phyloP scores from a whole-genome alignment of 345 rosid species.

The Brassica incana region DNA sequence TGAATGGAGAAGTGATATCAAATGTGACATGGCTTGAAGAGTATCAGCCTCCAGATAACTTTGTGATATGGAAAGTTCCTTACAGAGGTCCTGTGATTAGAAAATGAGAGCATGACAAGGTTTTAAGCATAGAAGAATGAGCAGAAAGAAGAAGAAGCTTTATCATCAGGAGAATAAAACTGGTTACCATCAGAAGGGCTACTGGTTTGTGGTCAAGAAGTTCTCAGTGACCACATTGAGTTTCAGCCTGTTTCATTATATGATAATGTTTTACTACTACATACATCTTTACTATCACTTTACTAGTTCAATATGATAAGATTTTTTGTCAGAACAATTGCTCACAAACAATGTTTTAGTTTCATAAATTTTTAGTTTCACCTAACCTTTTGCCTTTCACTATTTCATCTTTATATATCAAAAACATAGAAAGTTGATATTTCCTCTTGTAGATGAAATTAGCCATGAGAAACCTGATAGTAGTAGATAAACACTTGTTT shows the following conservation, averaged over 20 bases:
- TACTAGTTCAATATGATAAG: constrained; percentile 1
- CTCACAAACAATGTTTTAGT: constrained; percentile 20
- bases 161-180: constrained; percentile 24
- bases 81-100: constrained; percentile 85
- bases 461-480: not conserved
- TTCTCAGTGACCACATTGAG: constrained; percentile 14
- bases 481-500: not conserved
- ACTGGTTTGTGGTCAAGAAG: constrained; percentile 17
- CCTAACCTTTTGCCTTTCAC: not conserved
- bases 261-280: constrained; percentile 25
- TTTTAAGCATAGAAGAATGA: not conserved
- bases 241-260: constrained; percentile 7
- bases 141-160: constrained; percentile 4
- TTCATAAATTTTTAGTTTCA: not conserved
- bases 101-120: constrained; percentile 43
- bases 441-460: not conserved
- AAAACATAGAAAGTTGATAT: not conserved
- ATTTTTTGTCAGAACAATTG: constrained; percentile 6
- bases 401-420: not conserved
- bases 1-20: constrained; percentile 57
- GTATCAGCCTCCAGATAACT: constrained; percentile 83
- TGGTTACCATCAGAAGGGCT: constrained; percentile 19
- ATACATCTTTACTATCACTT: constrained; percentile 9
- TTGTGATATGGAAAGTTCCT: constrained; percentile 68
- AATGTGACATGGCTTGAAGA: constrained; percentile 86